A percentile compares a stretch with the other conserved stretches of the same genome.
Evolutionary conservation across 140 eudicot species (phyloP).

Genomic region (Cichorium intybus): DNA sequence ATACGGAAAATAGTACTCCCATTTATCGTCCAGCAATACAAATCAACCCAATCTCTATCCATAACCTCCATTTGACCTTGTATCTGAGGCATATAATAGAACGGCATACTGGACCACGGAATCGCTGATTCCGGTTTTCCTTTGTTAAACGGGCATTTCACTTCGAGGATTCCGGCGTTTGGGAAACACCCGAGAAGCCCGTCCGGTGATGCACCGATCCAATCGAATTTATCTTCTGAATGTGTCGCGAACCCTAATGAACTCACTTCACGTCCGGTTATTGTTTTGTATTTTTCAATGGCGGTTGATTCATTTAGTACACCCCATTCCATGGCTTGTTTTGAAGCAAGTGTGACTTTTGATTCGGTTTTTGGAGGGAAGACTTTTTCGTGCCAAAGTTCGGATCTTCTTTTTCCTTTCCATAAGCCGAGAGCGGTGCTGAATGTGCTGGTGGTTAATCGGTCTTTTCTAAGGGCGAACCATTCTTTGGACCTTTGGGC

Average conservation of each 20-base stretch:
- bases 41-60: conserved; percentile 89
- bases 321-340: conserved; percentile 86
- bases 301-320: conserved; percentile 65
- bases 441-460: conserved; percentile 88
- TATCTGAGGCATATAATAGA: conserved; percentile 91
- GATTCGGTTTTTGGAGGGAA: conserved; percentile 37
- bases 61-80: conserved; percentile 95
- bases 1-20: conserved; percentile 86
- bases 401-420: conserved; percentile 84
- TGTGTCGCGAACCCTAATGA: conserved; percentile 71
- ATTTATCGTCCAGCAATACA: conserved; percentile 86
- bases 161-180: conserved; percentile 78
- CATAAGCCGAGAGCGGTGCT: conserved; percentile 94
- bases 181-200: conserved; percentile 65
- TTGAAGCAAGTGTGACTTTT: conserved; percentile 20
- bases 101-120: conserved; percentile 78
- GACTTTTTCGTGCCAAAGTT: conserved; percentile 87
- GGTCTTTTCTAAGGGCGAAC: conserved; percentile 90
- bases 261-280: conserved; percentile 77
- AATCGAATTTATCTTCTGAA: conserved; percentile 53
- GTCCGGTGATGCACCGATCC: conserved; percentile 95
- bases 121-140: conserved; percentile 67
- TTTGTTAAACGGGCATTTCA: conserved; percentile 81
- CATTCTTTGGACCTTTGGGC: conserved; percentile 80
- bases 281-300: conserved; percentile 65